Conservation (phyloP, 805 yeast genomes). For the Pichia cabralensis region DNA sequence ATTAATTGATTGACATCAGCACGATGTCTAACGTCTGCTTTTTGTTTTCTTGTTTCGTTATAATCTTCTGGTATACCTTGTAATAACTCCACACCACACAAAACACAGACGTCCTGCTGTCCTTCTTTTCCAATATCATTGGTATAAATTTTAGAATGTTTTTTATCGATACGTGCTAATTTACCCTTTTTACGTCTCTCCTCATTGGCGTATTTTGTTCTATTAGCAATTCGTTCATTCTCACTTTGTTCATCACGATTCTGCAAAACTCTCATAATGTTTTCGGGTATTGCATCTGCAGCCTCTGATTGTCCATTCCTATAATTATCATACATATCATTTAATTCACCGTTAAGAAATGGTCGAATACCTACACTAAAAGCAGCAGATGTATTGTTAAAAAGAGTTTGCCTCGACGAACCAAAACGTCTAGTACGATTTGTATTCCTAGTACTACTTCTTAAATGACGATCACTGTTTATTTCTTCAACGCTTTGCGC, state of each 20-base stretch:
- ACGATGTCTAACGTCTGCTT: slow-evolving; percentile 10
- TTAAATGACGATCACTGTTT: no score
- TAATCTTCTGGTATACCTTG: slow-evolving; percentile 56
- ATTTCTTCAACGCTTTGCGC: no score
- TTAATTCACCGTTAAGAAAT: neutral
- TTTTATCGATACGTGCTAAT: slow-evolving; percentile 11
- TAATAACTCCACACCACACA: slow-evolving; percentile 69
- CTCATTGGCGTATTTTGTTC: slow-evolving; percentile 14
- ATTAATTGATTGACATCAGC: slow-evolving; percentile 17
- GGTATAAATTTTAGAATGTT: slow-evolving; percentile 10
- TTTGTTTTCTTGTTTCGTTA: neutral
- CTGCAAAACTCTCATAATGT: slow-evolving; percentile 22
- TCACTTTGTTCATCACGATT: slow-evolving; percentile 22
- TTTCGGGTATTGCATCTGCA: slow-evolving; percentile 19
- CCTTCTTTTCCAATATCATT: slow-evolving; percentile 26
- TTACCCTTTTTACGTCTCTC: slow-evolving; percentile 12
- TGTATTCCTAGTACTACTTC: no score
- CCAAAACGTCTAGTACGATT: no score
- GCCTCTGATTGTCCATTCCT: no score
- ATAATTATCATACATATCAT: neutral
- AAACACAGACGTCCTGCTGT: slow-evolving; percentile 35
- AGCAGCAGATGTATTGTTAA: no score
- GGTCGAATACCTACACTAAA: no score
- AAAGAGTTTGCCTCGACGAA: no score
- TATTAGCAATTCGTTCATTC: slow-evolving; percentile 15